Conservation (phyloP, 441 rosid species). For the Daphne laureola region DNA sequence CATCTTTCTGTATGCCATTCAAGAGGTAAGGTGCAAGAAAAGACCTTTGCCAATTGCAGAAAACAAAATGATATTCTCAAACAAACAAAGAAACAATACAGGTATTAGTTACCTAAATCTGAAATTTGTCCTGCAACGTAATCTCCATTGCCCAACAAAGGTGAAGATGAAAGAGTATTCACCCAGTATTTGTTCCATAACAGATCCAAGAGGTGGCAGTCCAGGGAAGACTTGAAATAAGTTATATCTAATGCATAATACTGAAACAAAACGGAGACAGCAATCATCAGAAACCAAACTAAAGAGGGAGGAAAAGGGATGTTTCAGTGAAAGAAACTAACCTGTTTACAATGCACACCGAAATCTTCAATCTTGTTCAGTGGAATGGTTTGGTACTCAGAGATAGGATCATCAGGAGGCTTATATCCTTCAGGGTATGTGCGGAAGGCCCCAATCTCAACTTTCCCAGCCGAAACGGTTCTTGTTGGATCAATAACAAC, state of each 20-base stretch:
- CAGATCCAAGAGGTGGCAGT: slow-evolving; percentile 90
- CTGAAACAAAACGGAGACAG: slow-evolving; percentile 30
- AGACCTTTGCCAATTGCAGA: not conserved
- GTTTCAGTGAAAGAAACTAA: slow-evolving; percentile 15
- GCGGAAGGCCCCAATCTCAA: slow-evolving; percentile 98
- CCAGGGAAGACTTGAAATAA: slow-evolving; percentile 94
- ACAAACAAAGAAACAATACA: not conserved
- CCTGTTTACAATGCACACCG: slow-evolving; percentile 98
- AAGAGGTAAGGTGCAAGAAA: not conserved
- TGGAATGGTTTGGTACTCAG: slow-evolving; percentile 96
- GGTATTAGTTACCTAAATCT: slow-evolving; percentile 71
- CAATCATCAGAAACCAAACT: slow-evolving; percentile 12
- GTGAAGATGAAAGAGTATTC: slow-evolving; percentile 95
- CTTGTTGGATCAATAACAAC: slow-evolving; percentile 98
- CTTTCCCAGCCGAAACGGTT: slow-evolving; percentile 99
- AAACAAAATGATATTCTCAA: not conserved
- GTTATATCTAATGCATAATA: slow-evolving; percentile 92
- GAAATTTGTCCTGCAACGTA: slow-evolving; percentile 97
- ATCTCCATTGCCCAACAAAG: slow-evolving; percentile 94
- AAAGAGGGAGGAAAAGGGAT: not conserved
- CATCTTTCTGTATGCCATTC: not conserved
- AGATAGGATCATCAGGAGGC: slow-evolving; percentile 84
- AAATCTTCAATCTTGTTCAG: slow-evolving; percentile 94
- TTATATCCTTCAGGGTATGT: slow-evolving; percentile 95
- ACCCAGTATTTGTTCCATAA: slow-evolving; percentile 99